Evolutionary conservation across 2,329 filamentous ascomycete genomes (phyloP).

Genomic region (Plenodomus tracheiphilus): DNA sequence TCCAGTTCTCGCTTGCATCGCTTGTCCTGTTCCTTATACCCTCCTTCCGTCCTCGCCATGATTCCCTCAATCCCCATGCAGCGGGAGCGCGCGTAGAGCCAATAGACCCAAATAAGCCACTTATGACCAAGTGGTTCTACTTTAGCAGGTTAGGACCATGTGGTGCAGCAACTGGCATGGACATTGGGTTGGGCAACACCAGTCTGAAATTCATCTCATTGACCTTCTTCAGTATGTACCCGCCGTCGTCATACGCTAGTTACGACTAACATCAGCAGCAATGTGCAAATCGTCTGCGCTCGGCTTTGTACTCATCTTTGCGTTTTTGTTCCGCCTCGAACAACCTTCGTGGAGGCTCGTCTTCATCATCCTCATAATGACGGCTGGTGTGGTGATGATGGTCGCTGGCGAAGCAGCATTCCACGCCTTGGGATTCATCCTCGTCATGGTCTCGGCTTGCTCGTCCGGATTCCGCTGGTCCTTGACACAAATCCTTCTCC

Average conservation of each 20-base stretch:
- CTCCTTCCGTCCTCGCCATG: constrained; percentile 71
- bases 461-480: constrained; percentile 97
- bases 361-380: constrained; percentile 89
- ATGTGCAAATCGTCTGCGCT: constrained; percentile 99
- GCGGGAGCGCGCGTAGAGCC: constrained; percentile 33
- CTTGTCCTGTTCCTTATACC: constrained; percentile 82
- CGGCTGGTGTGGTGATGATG: constrained; percentile 93
- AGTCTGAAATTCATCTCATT: constrained; percentile 94
- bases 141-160: constrained; percentile 89
- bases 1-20: constrained; percentile 82
- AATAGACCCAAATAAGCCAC: constrained; percentile 53
- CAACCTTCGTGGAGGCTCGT: constrained; percentile 83
- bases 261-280: constrained; percentile 47
- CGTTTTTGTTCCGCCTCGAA: constrained; percentile 91
- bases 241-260: neutral
- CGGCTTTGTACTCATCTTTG: constrained; percentile 92
- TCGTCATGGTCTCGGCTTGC: constrained; percentile 91
- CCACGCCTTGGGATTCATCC: constrained; percentile 79
- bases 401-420: constrained; percentile 94
- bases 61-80: constrained; percentile 41
- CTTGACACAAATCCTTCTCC: constrained; percentile 94
- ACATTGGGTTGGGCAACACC: constrained; percentile 95
- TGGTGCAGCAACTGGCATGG: constrained; percentile 87
- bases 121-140: constrained; percentile 91
- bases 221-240: constrained; percentile 76